phyloP scores from a whole-genome alignment of 257 asterid genomes.

The Fraxinus quadrangulata region DNA sequence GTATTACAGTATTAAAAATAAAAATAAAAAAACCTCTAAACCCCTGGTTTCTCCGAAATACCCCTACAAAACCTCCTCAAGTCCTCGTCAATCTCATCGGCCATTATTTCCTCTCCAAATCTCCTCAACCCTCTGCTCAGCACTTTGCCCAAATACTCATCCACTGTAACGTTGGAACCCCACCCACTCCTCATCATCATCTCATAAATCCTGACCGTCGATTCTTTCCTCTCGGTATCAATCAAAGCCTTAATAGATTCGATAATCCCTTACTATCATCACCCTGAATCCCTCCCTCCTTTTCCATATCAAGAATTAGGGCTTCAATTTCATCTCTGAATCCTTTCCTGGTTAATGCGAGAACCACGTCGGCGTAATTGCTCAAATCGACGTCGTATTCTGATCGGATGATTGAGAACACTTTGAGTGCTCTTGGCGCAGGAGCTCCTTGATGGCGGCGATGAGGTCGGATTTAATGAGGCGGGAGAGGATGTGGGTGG shows the following conservation, averaged over 20 bases:
- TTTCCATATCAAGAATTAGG: conserved; percentile 53
- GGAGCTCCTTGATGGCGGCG: conserved; percentile 78
- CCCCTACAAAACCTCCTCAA: conserved; percentile 46
- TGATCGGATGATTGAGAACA: conserved; percentile 61
- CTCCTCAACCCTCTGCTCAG: conserved; percentile 73
- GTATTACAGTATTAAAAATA: too few species aligned
- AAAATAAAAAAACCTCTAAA: background rate
- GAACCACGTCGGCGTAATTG: conserved; percentile 58
- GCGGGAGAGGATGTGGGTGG: conserved; percentile 61
- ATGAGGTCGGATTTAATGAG: conserved; percentile 83
- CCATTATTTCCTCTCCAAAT: conserved; percentile 65
- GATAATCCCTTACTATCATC: conserved; percentile 63
- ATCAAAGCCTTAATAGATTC: conserved; percentile 72
- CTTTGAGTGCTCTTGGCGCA: conserved; percentile 78
- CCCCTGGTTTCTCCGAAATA: conserved; percentile 36
- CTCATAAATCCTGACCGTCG: conserved; percentile 71
- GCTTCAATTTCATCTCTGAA: conserved; percentile 53
- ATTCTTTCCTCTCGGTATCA: conserved; percentile 55
- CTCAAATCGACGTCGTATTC: conserved; percentile 66
- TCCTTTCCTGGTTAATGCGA: conserved; percentile 57
- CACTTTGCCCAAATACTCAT: conserved; percentile 72
- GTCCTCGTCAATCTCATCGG: conserved; percentile 70
- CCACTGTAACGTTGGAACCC: conserved; percentile 50
- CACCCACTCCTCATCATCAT: conserved; percentile 65
- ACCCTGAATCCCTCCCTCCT: conserved; percentile 40